Percentiles rank a stretch among this genome's conserved stretches.
Conservation (phyloP, 495 filamentous ascomycete genomes). For the Pseudevernia furfuracea region DNA sequence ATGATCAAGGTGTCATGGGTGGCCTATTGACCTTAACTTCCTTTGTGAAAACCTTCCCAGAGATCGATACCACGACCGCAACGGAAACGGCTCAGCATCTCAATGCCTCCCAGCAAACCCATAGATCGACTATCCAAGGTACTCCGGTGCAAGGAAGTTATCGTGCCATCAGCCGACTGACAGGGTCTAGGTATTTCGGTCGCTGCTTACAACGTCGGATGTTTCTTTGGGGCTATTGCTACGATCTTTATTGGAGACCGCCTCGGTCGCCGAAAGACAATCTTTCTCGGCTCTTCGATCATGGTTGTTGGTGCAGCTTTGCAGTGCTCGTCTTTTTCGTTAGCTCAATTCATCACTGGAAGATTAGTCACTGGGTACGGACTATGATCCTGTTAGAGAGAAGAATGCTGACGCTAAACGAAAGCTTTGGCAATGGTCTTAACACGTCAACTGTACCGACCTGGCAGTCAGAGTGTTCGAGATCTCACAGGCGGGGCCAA, state of each 20-base stretch:
- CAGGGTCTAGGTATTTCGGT: conserved; percentile 44
- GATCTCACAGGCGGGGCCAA: conserved; percentile 63
- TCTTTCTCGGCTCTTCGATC: conserved; percentile 61
- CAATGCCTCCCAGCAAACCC: conserved; percentile 28
- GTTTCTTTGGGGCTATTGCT: conserved; percentile 61
- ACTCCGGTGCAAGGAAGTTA: not conserved
- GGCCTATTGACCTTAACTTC: conserved; percentile 23
- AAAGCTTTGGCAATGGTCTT: conserved; percentile 44
- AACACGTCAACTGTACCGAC: conserved; percentile 64
- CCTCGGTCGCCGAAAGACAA: conserved; percentile 61
- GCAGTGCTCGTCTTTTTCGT: conserved; percentile 51
- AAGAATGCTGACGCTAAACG: conserved; percentile 9
- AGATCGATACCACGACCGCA: conserved; percentile 42
- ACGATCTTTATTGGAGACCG: conserved; percentile 65
- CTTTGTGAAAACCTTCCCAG: conserved; percentile 42
- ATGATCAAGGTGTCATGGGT: conserved; percentile 43
- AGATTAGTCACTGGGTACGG: conserved; percentile 60
- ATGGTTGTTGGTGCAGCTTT: conserved; percentile 62
- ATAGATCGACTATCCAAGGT: conserved; percentile 52
- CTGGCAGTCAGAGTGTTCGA: conserved; percentile 74
- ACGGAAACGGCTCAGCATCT: conserved; percentile 26
- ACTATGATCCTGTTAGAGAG: conserved; percentile 41
- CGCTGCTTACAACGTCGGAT: conserved; percentile 67
- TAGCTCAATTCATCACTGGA: conserved; percentile 58
- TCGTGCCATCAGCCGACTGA: conserved; percentile 7